Base-by-base conservation (phyloP, 257 asterid genomes). In the Penstemon newberryi region DNA sequence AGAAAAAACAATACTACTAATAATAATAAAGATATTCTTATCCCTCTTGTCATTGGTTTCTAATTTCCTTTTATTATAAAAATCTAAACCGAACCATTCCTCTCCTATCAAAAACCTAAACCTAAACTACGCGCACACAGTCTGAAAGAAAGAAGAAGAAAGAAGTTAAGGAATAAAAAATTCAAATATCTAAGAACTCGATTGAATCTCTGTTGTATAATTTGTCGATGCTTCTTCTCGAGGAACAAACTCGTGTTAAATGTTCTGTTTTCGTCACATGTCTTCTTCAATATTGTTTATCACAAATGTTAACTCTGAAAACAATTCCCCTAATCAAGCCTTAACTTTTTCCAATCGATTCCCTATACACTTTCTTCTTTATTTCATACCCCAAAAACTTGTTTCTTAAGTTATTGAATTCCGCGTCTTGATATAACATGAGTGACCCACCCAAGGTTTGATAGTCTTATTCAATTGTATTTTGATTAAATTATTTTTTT, bases 401-500 rank as follows among this genome's bases (percentile, higher is more conserved):
- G 63, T 77, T 5, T 47, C 63, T 73, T 60, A 69, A 74, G 65
- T 49, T 78, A 43, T 59, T 60, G 56, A 69, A 9, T 33, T 40
- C 12, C 58, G 52, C 49, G 65, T 56, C 61, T 82, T 77, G 51
- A 54, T 70, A 56, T 79, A 66, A 60, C 71, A 90, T 87, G 97
- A 67, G 79, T 62, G 87, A 80, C 75, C 79, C 87, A 70, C 64
- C 91, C 25, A 80, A 86, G 91, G 97, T 90, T 15, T 85, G 70
- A 5, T 7, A 56, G 18, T 61, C 6, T 36, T 62, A 15, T 49
- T 44, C 15, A 5, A 15, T 36, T 60, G 5, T 50, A 58, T 45
- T 58, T 58, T 66, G 45, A 53, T 66, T 45, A 15, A 38, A 49
- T 56, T 50, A 7, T 8, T 56, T 36, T 5, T 53, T 19, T 57